Evolutionary conservation across 805 yeast species (phyloP).

Genomic region (Kazachstania taianensis): DNA sequence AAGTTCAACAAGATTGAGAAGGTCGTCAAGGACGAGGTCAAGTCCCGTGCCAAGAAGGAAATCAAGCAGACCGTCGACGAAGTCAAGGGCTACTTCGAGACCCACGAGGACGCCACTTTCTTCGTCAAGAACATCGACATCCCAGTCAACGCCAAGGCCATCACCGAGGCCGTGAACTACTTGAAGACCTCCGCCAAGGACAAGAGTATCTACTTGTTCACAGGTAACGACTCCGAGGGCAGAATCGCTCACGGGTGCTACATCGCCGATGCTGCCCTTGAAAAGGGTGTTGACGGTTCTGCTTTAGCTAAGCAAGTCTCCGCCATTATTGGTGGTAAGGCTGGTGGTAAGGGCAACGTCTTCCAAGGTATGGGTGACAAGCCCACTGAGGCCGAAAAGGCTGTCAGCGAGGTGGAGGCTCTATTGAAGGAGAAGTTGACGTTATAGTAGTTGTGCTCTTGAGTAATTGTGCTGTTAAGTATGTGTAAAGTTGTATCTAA

Average conservation of each 20-base stretch:
- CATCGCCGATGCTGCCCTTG: slow-evolving; percentile 59
- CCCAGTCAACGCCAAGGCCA: slow-evolving; percentile 81
- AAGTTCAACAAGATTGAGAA: slow-evolving; percentile 75
- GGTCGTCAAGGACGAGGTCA: slow-evolving; percentile 76
- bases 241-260: slow-evolving; percentile 95
- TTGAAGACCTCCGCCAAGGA: slow-evolving; percentile 67
- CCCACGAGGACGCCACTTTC: slow-evolving; percentile 41
- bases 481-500: background rate
- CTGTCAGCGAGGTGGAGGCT: slow-evolving; percentile 59
- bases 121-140: slow-evolving; percentile 63
- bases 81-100: slow-evolving; percentile 57
- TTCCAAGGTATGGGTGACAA: slow-evolving; percentile 96
- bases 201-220: slow-evolving; percentile 68
- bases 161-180: slow-evolving; percentile 82
- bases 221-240: slow-evolving; percentile 51
- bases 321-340: slow-evolving; percentile 80
- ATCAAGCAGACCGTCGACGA: slow-evolving; percentile 69
- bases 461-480: background rate
- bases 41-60: slow-evolving; percentile 81
- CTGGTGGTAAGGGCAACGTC: slow-evolving; percentile 96
- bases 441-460: slow-evolving; percentile 13
- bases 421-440: slow-evolving; percentile 49
- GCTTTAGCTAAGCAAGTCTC: slow-evolving; percentile 67
- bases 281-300: slow-evolving; percentile 62
- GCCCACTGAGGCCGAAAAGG: slow-evolving; percentile 55